These are phyloP conservation scores for Fallopia convolvulus DNA, from an alignment of 148 eudicot species.

Conservation along the genomic window DNA sequence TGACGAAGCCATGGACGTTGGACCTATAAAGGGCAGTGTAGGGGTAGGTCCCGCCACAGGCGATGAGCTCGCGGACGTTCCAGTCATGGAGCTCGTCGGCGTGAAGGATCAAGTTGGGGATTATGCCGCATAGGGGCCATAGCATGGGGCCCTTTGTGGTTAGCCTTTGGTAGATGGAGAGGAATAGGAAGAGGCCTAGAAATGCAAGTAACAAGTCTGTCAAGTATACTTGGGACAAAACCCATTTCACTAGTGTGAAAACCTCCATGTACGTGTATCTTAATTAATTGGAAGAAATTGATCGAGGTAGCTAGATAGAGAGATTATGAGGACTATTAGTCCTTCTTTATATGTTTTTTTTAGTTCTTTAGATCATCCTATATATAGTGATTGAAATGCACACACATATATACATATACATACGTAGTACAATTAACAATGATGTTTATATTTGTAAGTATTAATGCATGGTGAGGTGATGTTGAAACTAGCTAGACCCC, in stretches of 20 bases:
- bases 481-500: background rate
- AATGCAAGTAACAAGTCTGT: constrained; percentile 31
- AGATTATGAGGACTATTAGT: background rate
- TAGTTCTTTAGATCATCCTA: background rate
- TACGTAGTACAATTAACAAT: no score
- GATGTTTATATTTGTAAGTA: no score
- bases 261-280: background rate
- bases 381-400: no score
- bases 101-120: constrained; percentile 29
- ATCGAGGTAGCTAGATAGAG: background rate
- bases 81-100: constrained; percentile 29
- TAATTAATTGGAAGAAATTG: no score
- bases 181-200: constrained; percentile 25
- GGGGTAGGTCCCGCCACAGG: constrained; percentile 26
- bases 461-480: no score
- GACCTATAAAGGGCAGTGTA: constrained; percentile 23
- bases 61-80: constrained; percentile 26
- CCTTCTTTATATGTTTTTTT: background rate
- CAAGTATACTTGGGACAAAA: constrained; percentile 21
- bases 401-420: no score
- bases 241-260: constrained; percentile 10
- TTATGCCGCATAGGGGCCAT: constrained; percentile 44
- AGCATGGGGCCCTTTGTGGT: constrained; percentile 44
- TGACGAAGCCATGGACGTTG: constrained; percentile 25
- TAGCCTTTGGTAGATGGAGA: constrained; percentile 32